Evolutionary conservation across 2,329 filamentous ascomycete species (phyloP), one percentile per base, ranked within the genome.

Genomic region (Cladosporium cucumerinum): DNA sequence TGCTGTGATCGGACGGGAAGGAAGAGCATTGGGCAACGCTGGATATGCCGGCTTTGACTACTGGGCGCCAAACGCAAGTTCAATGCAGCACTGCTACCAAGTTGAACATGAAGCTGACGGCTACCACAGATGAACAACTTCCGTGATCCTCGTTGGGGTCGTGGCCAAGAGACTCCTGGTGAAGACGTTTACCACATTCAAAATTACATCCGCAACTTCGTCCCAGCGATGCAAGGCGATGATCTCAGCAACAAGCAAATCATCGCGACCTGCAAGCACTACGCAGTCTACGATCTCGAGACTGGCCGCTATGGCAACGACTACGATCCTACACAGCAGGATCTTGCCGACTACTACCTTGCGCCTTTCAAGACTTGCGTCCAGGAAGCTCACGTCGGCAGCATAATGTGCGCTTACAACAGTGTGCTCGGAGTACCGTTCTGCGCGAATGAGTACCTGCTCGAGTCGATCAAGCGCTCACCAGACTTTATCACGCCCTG

Each of bases 1-100:
- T 2, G 77, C 72, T 1, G 80, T 85, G 5, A 80, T 86, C 18
- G 77, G 78, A 2, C 87, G 82, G 0, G 87, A 90, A 70, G 85
- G 84, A 0, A 80, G 87, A 28, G 87, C 87, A 0, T 89, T 88
- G 71, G 86, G 79, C 68, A 89, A 89, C 68, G 51, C 55, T 16
- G 64, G 65, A n/a, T 51, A 63, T 34, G 64, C 64, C 25, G 84
- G 83, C 0, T 72, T 85, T 7, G 81, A 87, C 69, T 86, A 80
- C 71, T 88, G 85, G 82, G 86, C 87, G 0, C 87, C 87, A 0
- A 88, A 89, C 69, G 86, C 89, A 73, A 89, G 89, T 63, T 3
- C 16, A 23, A n/a, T 18, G 5, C 6, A 54, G 12, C 30, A 21
- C 7, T 14, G 6, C 11, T 8, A 34, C 5, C n/a, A 12, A 4